A percentile compares a stretch with the other conserved stretches of the same genome.
Evolutionary conservation across 352 stramenopile species (phyloP).

Genomic region (Poterioochromonas sp.): DNA sequence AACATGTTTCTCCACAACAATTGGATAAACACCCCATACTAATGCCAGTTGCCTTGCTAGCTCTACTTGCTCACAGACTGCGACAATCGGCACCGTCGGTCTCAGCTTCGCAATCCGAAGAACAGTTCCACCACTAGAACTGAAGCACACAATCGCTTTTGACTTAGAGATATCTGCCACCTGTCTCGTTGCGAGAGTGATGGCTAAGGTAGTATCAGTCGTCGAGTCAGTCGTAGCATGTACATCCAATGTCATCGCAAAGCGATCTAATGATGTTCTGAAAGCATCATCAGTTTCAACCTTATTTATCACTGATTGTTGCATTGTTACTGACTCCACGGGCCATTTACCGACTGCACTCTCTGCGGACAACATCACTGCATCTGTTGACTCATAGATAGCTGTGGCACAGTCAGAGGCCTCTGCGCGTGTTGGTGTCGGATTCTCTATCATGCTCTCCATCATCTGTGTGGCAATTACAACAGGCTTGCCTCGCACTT

Average conservation of each 20-base stretch:
- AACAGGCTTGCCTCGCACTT: conserved; percentile 61
- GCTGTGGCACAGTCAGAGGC: conserved; percentile 64
- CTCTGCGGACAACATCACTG: conserved; percentile 69
- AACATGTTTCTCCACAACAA: conserved; percentile 31
- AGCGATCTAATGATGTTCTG: conserved; percentile 7
- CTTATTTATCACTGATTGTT: conserved; percentile 64
- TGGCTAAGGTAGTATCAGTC: conserved; percentile 35
- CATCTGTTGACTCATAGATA: conserved; percentile 65
- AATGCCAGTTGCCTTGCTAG: conserved; percentile 53
- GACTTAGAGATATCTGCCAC: conserved; percentile 55
- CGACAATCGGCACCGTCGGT: conserved; percentile 55
- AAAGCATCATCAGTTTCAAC: conserved; percentile 62
- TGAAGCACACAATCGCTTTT: conserved; percentile 64
- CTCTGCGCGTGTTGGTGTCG: conserved; percentile 66
- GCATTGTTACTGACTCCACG: conserved; percentile 61
- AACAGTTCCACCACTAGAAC: conserved; percentile 54
- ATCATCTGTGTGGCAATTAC: conserved; percentile 74
- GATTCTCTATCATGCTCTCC: conserved; percentile 65
- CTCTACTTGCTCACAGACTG: conserved; percentile 1
- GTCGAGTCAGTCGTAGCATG: conserved; percentile 38
- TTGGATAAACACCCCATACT: conserved; percentile 63
- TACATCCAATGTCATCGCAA: conserved; percentile 41
- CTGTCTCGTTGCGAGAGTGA: not conserved
- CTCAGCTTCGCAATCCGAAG: conserved; percentile 51
- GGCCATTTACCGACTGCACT: conserved; percentile 58